Conservation (phyloP, 2,329 filamentous ascomycete species). For the Colletotrichum trifolii region DNA sequence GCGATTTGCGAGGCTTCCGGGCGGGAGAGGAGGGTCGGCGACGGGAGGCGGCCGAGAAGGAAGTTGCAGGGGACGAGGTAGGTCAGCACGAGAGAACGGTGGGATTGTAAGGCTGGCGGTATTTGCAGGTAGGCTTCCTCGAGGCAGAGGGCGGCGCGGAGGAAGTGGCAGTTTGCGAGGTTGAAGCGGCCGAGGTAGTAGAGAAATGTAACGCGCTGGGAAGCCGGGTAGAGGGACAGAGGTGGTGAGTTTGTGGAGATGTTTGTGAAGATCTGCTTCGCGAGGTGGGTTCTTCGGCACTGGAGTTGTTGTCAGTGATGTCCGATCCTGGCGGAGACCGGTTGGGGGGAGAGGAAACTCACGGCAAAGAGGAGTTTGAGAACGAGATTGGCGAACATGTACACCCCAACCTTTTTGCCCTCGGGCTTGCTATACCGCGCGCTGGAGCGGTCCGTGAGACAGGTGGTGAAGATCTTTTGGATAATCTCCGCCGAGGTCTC, state of each 20-base stretch:
- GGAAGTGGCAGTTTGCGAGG: slow-evolving; percentile 86
- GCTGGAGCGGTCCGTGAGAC: slow-evolving; percentile 82
- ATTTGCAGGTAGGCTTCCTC: slow-evolving; percentile 83
- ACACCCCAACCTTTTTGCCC: slow-evolving; percentile 88
- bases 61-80: slow-evolving; percentile 87
- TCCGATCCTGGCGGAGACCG: neutral
- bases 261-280: slow-evolving; percentile 89
- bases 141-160: slow-evolving; percentile 78
- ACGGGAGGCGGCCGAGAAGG: slow-evolving; percentile 86
- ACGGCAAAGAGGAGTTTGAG: slow-evolving; percentile 88
- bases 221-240: slow-evolving; percentile 82
- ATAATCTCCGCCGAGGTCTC: slow-evolving; percentile 91
- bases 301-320: slow-evolving; percentile 45
- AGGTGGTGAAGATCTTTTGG: slow-evolving; percentile 90
- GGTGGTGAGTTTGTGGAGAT: slow-evolving; percentile 87
- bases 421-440: slow-evolving; percentile 76
- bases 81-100: slow-evolving; percentile 83
- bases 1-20: slow-evolving; percentile 75
- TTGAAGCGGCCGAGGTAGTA: slow-evolving; percentile 95
- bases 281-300: slow-evolving; percentile 85
- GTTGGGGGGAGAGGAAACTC: slow-evolving; percentile 42
- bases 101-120: slow-evolving; percentile 69
- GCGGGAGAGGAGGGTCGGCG: slow-evolving; percentile 70
- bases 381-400: slow-evolving; percentile 91
- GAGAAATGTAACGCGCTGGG: slow-evolving; percentile 90